Percentiles rank a stretch among this genome's conserved stretches.
Evolutionary conservation across 305 asterid genomes (phyloP).

Genomic region (Fraxinus latifolia): DNA sequence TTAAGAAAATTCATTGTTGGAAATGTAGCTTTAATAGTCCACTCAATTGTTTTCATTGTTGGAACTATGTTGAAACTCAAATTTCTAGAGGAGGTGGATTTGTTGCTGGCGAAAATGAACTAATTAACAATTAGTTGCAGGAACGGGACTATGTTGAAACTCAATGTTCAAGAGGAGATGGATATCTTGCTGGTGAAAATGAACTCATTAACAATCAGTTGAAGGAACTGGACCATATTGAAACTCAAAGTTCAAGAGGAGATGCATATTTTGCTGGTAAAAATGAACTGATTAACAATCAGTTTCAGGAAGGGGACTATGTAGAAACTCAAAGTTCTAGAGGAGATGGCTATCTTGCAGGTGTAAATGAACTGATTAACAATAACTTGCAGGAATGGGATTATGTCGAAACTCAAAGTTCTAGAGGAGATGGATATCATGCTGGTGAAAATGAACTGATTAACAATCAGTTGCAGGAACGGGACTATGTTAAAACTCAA

Average conservation of each 20-base stretch:
- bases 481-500: conserved; percentile 17
- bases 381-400: background rate
- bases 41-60: background rate
- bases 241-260: background rate
- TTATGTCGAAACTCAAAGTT: conserved; percentile 24
- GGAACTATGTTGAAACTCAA: background rate
- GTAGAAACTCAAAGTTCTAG: background rate
- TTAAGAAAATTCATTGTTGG: background rate
- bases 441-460: conserved; percentile 21
- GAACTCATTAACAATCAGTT: background rate
- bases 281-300: background rate
- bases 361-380: background rate
- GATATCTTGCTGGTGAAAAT: background rate
- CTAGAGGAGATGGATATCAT: conserved; percentile 21
- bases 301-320: conserved; percentile 21
- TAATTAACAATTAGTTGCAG: conserved; percentile 21
- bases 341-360: background rate
- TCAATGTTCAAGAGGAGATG: background rate
- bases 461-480: background rate
- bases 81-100: background rate
- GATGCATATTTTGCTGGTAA: background rate
- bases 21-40: background rate
- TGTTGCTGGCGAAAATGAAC: background rate
- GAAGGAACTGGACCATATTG: conserved; percentile 18
- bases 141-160: background rate